Percentiles rank a stretch among this genome's conserved stretches.
These are phyloP conservation scores for Penicillium digitatum DNA, from an alignment of 2,329 filamentous ascomycete genomes.

Conservation along the genomic window DNA sequence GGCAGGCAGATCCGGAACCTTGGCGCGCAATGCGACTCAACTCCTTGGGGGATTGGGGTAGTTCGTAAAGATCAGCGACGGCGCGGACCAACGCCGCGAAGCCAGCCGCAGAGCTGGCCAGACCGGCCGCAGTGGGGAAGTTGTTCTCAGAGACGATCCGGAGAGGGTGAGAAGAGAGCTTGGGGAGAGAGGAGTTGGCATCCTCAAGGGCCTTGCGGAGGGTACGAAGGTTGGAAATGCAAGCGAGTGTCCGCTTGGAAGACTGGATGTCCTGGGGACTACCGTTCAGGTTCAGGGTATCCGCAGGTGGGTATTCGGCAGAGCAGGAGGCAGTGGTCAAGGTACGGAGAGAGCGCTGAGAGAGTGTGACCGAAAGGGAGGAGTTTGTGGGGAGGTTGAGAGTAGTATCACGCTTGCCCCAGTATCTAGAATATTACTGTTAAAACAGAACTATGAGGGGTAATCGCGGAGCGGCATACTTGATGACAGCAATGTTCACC, in stretches of 20 bases:
- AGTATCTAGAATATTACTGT: conserved; percentile 57
- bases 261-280: conserved; percentile 72
- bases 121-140: conserved; percentile 93
- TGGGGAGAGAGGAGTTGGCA: conserved; percentile 68
- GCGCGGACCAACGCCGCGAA: conserved; percentile 67
- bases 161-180: conserved; percentile 71
- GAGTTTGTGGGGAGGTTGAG: conserved; percentile 98
- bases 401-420: conserved; percentile 92
- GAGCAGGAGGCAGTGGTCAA: conserved; percentile 95
- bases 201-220: conserved; percentile 73
- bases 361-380: conserved; percentile 93
- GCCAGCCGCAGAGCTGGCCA: conserved; percentile 64
- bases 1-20: conserved; percentile 90
- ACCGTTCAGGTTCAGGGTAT: conserved; percentile 81
- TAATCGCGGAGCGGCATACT: conserved; percentile 52
- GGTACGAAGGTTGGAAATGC: conserved; percentile 77
- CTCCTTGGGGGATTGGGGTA: conserved; percentile 74
- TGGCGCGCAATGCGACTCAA: conserved; percentile 87
- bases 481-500: conserved; percentile 97
- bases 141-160: conserved; percentile 95
- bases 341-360: conserved; percentile 87
- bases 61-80: conserved; percentile 85
- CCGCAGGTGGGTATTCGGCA: conserved; percentile 58
- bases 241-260: conserved; percentile 87
- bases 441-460: conserved; percentile 13